These are phyloP conservation scores for Cladorrhinum sp. DNA, from an alignment of 2,329 filamentous ascomycete genomes.

Conservation along the genomic window DNA sequence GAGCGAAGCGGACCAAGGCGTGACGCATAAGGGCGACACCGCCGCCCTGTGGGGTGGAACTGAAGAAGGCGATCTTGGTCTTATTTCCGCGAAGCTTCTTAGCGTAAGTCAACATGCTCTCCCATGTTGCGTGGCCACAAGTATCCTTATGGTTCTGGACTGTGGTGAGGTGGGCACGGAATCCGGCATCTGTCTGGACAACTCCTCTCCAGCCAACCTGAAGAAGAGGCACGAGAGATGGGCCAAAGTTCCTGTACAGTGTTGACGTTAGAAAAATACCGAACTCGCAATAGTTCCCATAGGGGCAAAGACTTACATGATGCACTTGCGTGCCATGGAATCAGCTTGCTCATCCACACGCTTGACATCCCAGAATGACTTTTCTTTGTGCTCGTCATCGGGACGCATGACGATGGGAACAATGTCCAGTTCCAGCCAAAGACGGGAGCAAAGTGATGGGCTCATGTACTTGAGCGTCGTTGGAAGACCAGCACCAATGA, in stretches of 20 bases:
- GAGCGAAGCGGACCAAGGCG: slow-evolving; percentile 68
- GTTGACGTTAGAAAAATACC: slow-evolving; percentile 13
- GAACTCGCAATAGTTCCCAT: background rate
- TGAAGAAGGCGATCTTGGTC: slow-evolving; percentile 74
- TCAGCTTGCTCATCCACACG: slow-evolving; percentile 78
- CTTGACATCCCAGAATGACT: slow-evolving; percentile 50
- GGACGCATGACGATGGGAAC: slow-evolving; percentile 64
- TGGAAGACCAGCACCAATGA: slow-evolving; percentile 70
- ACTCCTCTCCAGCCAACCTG: slow-evolving; percentile 64
- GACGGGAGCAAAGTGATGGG: slow-evolving; percentile 62
- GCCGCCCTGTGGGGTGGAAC: slow-evolving; percentile 76
- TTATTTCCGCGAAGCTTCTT: slow-evolving; percentile 60
- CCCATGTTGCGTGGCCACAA: slow-evolving; percentile 62
- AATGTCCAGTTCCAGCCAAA: slow-evolving; percentile 76
- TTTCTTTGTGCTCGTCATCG: slow-evolving; percentile 42
- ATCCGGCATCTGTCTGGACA: slow-evolving; percentile 68
- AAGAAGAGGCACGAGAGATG: slow-evolving; percentile 65
- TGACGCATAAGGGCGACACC: slow-evolving; percentile 81
- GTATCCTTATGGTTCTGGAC: slow-evolving; percentile 59
- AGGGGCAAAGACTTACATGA: slow-evolving; percentile 52
- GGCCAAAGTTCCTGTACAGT: slow-evolving; percentile 64
- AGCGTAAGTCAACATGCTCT: slow-evolving; percentile 60
- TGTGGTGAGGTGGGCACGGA: slow-evolving; percentile 56
- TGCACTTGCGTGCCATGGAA: slow-evolving; percentile 74
- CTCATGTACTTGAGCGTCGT: slow-evolving; percentile 56